Percentiles rank a stretch among this genome's conserved stretches.
These are phyloP conservation scores for Corinectria fuckeliana DNA, from an alignment of 2,329 filamentous ascomycete species.

Conservation along the genomic window DNA sequence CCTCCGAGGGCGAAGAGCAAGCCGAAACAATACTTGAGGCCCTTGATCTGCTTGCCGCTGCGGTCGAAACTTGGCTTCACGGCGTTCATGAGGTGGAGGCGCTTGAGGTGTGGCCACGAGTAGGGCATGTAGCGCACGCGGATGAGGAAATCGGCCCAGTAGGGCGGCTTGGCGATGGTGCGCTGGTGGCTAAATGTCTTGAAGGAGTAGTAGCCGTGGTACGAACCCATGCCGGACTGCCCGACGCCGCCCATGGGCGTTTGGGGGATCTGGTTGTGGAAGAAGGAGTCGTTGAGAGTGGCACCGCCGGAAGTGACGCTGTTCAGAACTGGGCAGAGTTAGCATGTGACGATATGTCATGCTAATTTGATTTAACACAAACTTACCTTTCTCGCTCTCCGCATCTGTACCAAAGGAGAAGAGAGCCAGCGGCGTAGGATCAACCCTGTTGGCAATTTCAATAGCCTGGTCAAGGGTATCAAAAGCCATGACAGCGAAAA, in stretches of 20 bases:
- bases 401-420: conserved; percentile 84
- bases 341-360: conserved; percentile 1
- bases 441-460: conserved; percentile 77
- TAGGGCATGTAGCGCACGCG: conserved; percentile 73
- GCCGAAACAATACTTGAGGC: conserved; percentile 60
- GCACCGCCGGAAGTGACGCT: conserved; percentile 56
- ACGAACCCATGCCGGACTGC: conserved; percentile 54
- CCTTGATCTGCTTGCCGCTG: conserved; percentile 58
- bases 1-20: conserved; percentile 60
- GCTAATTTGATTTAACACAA: neutral
- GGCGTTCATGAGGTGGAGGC: conserved; percentile 51
- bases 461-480: conserved; percentile 87
- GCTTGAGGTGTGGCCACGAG: conserved; percentile 51
- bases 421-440: conserved; percentile 82
- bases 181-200: conserved; percentile 50
- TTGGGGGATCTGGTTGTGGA: conserved; percentile 50
- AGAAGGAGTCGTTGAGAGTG: conserved; percentile 56
- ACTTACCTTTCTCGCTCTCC: conserved; percentile 77
- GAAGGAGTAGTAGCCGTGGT: conserved; percentile 58
- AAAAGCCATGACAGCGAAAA: conserved; percentile 82
- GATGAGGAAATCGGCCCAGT: conserved; percentile 58
- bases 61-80: conserved; percentile 68
- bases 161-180: conserved; percentile 45
- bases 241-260: conserved; percentile 59
- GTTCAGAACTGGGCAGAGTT: conserved; percentile 45